Conservation (phyloP, 495 filamentous ascomycete species). For the Penicillium coffeae region DNA sequence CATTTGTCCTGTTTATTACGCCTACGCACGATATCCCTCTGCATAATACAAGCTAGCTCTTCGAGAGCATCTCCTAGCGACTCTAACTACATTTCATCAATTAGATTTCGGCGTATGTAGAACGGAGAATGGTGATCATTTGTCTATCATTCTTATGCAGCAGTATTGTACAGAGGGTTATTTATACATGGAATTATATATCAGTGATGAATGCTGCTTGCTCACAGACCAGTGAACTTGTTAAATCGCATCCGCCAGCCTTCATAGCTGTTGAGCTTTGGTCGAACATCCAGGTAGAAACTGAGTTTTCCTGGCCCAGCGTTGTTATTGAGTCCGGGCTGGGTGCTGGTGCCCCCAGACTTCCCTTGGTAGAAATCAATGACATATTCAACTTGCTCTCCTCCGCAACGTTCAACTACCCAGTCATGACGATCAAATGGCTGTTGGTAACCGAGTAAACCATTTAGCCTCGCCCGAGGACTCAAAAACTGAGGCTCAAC, state of each 20-base stretch:
- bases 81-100: slow-evolving; percentile 11
- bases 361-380: slow-evolving; percentile 97
- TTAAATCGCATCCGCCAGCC: slow-evolving; percentile 78
- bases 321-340: slow-evolving; percentile 33
- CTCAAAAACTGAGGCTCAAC: slow-evolving; percentile 64
- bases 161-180: slow-evolving; percentile 38
- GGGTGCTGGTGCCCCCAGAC: slow-evolving; percentile 19
- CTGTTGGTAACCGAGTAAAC: slow-evolving; percentile 75
- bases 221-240: slow-evolving; percentile 56
- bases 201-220: slow-evolving; percentile 4
- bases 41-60: slow-evolving; percentile 11
- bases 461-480: slow-evolving; percentile 77
- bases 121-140: slow-evolving; percentile 24
- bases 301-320: slow-evolving; percentile 64
- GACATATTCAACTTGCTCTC: slow-evolving; percentile 85
- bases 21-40: slow-evolving; percentile 28
- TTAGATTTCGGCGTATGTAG: slow-evolving; percentile 11
- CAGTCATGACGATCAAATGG: slow-evolving; percentile 98
- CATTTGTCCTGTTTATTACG: slow-evolving; percentile 10
- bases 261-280: slow-evolving; percentile 89
- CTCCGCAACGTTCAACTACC: slow-evolving; percentile 85
- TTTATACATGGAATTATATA: slow-evolving; percentile 41
- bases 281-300: slow-evolving; percentile 92
- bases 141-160: slow-evolving; percentile 10
- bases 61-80: slow-evolving; percentile 14